phyloP scores from a whole-genome alignment of 2,329 filamentous ascomycete genomes.

The Aspergillus fijiensis region DNA sequence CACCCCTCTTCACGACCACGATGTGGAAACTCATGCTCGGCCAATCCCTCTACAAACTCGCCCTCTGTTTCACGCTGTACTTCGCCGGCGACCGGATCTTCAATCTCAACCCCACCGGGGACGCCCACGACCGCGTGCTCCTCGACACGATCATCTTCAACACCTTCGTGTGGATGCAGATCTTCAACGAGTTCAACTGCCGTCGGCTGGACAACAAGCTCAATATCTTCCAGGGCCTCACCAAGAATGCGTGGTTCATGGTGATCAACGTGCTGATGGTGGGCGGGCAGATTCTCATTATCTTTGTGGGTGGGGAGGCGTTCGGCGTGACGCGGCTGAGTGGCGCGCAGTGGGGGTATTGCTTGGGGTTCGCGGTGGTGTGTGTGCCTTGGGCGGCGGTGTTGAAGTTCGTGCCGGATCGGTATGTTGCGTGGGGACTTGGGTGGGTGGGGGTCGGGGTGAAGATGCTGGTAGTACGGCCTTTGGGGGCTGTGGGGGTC shows the following conservation, averaged over 20 bases:
- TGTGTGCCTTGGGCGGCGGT: conserved; percentile 8
- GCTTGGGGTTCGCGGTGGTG: conserved; percentile 42
- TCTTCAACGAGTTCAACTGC: conserved; percentile 96
- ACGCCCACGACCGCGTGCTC: conserved; percentile 36
- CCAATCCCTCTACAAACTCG: conserved; percentile 81
- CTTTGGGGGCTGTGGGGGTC: too few species aligned
- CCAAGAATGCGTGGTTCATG: conserved; percentile 81
- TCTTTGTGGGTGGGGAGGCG: conserved; percentile 76
- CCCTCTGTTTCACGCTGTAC: conserved; percentile 73
- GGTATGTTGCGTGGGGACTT: neutral
- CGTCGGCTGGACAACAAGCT: conserved; percentile 88
- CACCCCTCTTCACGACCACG: conserved; percentile 72
- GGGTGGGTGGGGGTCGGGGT: too few species aligned
- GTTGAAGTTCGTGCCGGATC: conserved; percentile 5
- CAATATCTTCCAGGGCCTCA: conserved; percentile 86
- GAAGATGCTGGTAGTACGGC: too few species aligned
- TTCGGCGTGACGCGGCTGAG: conserved; percentile 71
- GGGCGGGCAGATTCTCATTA: conserved; percentile 80
- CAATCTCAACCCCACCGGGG: conserved; percentile 43
- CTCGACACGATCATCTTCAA: conserved; percentile 88
- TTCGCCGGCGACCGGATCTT: conserved; percentile 62
- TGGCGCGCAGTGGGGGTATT: conserved; percentile 78
- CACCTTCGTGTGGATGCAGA: conserved; percentile 98
- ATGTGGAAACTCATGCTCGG: conserved; percentile 99
- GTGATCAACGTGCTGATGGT: conserved; percentile 80